phyloP scores from a whole-genome alignment of 768 basidiomycete species.

The Lanmaoa rubissima region DNA sequence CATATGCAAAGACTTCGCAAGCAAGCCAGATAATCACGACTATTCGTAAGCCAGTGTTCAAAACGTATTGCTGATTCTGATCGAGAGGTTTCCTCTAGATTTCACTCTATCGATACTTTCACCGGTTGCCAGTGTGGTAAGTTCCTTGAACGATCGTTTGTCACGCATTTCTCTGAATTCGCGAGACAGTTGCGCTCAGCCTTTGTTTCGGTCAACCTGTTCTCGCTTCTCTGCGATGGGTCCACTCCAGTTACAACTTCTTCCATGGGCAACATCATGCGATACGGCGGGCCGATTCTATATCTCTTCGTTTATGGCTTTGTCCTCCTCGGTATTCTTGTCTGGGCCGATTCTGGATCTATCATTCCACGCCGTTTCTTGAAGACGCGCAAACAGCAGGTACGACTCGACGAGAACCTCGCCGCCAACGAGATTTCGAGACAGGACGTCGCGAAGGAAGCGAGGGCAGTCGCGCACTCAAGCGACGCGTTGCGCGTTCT shows the following conservation, averaged over 20 bases:
- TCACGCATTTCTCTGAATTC: background rate
- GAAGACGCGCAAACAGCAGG: constrained; percentile 18
- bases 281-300: constrained; percentile 72
- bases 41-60: constrained; percentile 41
- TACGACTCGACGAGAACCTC: constrained; percentile 12
- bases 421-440: constrained; percentile 22
- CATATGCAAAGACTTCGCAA: constrained; percentile 63
- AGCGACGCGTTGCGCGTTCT: constrained; percentile 62
- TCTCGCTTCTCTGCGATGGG: constrained; percentile 69
- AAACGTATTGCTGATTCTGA: background rate
- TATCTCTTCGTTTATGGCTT: constrained; percentile 66
- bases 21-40: constrained; percentile 55
- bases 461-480: constrained; percentile 44
- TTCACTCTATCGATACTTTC: constrained; percentile 66
- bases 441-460: constrained; percentile 57
- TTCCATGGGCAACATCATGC: constrained; percentile 51
- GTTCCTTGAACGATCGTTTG: constrained; percentile 24
- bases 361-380: constrained; percentile 40
- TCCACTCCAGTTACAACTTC: constrained; percentile 42
- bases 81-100: constrained; percentile 33
- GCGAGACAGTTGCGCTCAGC: constrained; percentile 54
- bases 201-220: constrained; percentile 76
- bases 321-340: constrained; percentile 58
- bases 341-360: constrained; percentile 73
- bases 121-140: constrained; percentile 66